These are phyloP conservation scores for Aurantiochytrium sp. DNA, from an alignment of 108 stramenopile genomes.

Conservation along the genomic window DNA sequence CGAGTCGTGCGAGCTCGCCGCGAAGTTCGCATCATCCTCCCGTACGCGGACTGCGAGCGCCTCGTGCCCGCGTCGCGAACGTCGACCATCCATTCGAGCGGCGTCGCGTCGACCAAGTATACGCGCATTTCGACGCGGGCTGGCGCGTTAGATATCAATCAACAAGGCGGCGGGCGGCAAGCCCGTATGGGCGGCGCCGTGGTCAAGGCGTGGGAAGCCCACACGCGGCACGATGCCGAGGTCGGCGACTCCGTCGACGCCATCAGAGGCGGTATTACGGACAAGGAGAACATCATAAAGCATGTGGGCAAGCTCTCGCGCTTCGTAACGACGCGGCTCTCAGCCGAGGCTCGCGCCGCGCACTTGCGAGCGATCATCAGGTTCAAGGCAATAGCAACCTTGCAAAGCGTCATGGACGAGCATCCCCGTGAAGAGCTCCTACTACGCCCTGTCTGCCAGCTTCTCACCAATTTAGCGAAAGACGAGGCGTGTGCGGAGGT, in stretches of 20 bases:
- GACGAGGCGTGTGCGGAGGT: background rate
- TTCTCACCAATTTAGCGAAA: background rate
- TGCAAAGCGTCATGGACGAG: background rate
- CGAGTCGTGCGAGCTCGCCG: no score
- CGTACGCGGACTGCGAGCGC: no score
- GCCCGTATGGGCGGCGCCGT: background rate
- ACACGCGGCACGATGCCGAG: background rate
- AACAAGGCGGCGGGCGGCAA: no score
- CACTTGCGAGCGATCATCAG: background rate
- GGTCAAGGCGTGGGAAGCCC: background rate
- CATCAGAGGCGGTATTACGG: background rate
- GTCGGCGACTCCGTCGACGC: background rate
- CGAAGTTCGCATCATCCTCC: no score
- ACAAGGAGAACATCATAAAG: background rate
- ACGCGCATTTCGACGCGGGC: no score
- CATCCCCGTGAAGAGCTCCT: background rate
- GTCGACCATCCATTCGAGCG: no score
- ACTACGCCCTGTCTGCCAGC: background rate
- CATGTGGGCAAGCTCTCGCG: background rate
- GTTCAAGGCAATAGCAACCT: background rate
- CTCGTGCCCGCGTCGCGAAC: no score
- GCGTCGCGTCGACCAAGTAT: no score
- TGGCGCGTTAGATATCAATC: no score
- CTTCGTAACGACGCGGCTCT: background rate
- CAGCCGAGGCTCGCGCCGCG: background rate